Evolutionary conservation across 139 green algal species (phyloP), one percentile per base, ranked within the genome.

Genomic region (Tetradesmus lagerheimii): DNA sequence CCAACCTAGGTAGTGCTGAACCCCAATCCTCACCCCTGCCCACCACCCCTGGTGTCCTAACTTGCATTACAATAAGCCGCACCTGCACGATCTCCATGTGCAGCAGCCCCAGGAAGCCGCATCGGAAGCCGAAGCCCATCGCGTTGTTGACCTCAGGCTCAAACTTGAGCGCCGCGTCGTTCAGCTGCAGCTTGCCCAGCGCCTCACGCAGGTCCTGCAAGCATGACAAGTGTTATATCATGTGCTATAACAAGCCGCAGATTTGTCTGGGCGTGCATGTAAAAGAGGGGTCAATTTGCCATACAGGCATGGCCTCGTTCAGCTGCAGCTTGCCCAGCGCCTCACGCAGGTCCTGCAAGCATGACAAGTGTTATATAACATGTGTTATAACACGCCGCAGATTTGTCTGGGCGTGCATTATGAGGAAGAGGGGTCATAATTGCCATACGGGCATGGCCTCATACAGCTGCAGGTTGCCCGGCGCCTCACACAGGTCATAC

Each of bases 51-150:
- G n/a, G n/a, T n/a, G n/a, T n/a, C n/a, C n/a, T n/a, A n/a, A n/a
- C n/a, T n/a, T n/a, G n/a, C n/a, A n/a, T n/a, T n/a, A n/a, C n/a
- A 35, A 38, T 25, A 23, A 18, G 18, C 77, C 79, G 53, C 88
- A 97, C 95, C 96, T 98, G 96, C 85, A 99, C 97, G 83, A 99
- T 98, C 90, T 99, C 98, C 97, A 99, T 99, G 94, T 99, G 98
- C 83, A 99, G 95, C 92, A 99, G 93, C 1, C 98, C 98, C 85
- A 99, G 95, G 94, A 99, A 99, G 86, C 98, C 98, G 92, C 97
- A 99, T 4, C 98, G 94, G 94, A 99, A 99, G 53, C 98, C 98
- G 92, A 99, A 99, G 82, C 98, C 98, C 98, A 99, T 99, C 67
- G 98, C 98, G 43, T 92, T 97, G 35, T 95, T 93, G 27, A 97